Evolutionary conservation across 495 filamentous ascomycete genomes (phyloP).

Genomic region (Alectoria sarmentosa): DNA sequence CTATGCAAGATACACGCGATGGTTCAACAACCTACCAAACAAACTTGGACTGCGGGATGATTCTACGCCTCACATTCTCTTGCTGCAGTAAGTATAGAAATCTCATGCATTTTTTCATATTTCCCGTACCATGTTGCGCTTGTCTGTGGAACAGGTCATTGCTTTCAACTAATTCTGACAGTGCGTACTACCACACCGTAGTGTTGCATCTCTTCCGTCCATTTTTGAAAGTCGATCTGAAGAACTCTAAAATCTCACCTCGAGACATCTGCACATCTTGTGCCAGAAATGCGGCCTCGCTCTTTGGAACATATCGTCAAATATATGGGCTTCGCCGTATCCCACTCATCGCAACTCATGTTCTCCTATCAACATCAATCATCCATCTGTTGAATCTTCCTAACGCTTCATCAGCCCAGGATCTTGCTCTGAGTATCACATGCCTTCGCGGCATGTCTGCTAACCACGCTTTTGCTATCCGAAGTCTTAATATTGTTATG

Average conservation of each 20-base stretch:
- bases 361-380: slow-evolving; percentile 30
- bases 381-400: slow-evolving; percentile 33
- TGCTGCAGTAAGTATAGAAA: slow-evolving; percentile 35
- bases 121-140: not conserved
- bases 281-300: slow-evolving; percentile 28
- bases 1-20: slow-evolving; percentile 36
- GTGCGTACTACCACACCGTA: slow-evolving; percentile 33
- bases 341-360: slow-evolving; percentile 29
- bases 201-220: slow-evolving; percentile 36
- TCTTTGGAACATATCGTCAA: slow-evolving; percentile 26
- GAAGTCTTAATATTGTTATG: slow-evolving; percentile 24
- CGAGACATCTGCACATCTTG: slow-evolving; percentile 30
- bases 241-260: slow-evolving; percentile 26
- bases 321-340: slow-evolving; percentile 30
- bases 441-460: slow-evolving; percentile 26
- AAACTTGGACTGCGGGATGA: slow-evolving; percentile 29
- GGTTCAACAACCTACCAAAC: slow-evolving; percentile 36
- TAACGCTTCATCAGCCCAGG: slow-evolving; percentile 8
- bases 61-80: slow-evolving; percentile 32
- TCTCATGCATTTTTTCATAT: not conserved
- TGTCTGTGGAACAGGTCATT: not conserved
- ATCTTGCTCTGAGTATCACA: slow-evolving; percentile 25
- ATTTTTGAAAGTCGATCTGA: slow-evolving; percentile 30
- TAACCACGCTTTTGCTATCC: slow-evolving; percentile 21
- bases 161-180: slow-evolving; percentile 16